Percentiles rank a stretch among this genome's conserved stretches.
These are phyloP conservation scores for Colletotrichum sublineola DNA, from an alignment of 2,329 filamentous ascomycete species.

Conservation along the genomic window DNA sequence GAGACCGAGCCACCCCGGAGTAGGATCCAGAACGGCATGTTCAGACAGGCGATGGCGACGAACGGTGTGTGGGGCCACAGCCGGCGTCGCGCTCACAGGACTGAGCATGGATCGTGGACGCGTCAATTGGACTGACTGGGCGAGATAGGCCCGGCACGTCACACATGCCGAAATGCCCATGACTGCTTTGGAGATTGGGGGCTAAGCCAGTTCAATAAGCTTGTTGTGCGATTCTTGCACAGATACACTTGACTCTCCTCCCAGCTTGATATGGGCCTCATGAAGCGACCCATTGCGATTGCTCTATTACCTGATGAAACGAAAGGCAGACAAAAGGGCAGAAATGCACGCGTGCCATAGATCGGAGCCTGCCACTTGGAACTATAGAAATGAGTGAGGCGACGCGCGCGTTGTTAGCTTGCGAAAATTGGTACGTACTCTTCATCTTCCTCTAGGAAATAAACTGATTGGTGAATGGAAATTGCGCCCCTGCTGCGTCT, in stretches of 20 bases:
- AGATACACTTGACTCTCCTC: not conserved
- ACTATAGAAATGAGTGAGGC: not conserved
- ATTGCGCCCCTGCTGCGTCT: not conserved
- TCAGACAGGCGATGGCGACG: not conserved
- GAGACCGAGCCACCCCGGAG: conserved; percentile 7
- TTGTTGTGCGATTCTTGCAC: not conserved
- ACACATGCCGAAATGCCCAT: not conserved
- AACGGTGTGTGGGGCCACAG: not conserved
- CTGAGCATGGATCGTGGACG: not conserved
- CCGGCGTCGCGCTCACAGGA: not conserved
- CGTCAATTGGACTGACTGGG: not conserved
- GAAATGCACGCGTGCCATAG: not conserved
- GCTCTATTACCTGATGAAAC: not conserved
- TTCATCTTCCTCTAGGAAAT: conserved; percentile 20
- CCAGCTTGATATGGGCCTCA: not conserved
- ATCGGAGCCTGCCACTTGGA: too few species aligned
- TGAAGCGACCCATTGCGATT: not conserved
- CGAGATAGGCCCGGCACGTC: not conserved
- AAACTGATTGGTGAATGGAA: conserved; percentile 9
- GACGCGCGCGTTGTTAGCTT: conserved; percentile 2
- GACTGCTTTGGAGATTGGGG: too few species aligned
- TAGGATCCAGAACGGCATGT: not conserved
- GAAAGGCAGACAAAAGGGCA: not conserved
- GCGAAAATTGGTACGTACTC: not conserved
- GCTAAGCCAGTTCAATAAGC: not conserved